Percentiles rank a stretch among this genome's conserved stretches.
Evolutionary conservation across 805 yeast species (phyloP).

Genomic region (Kodamaea sagamina): DNA sequence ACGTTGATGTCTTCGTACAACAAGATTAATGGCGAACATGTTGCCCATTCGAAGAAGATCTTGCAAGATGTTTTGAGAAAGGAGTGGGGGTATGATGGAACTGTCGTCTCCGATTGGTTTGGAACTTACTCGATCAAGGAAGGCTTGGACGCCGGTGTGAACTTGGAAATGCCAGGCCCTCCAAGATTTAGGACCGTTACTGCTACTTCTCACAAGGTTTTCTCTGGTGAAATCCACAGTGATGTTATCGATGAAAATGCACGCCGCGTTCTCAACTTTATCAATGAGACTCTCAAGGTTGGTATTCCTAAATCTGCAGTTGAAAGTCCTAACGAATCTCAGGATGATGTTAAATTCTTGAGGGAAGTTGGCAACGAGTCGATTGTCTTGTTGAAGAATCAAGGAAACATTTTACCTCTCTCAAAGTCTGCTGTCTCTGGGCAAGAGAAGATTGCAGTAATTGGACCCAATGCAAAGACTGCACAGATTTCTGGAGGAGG

Average conservation of each 20-base stretch:
- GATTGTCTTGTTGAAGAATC: conserved; percentile 59
- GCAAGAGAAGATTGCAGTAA: conserved; percentile 41
- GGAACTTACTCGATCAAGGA: conserved; percentile 53
- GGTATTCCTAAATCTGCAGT: conserved; percentile 43
- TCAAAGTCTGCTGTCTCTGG: conserved; percentile 12
- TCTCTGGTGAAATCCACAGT: conserved; percentile 40
- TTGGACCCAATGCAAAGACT: conserved; percentile 60
- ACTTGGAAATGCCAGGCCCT: conserved; percentile 70
- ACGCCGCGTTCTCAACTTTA: conserved; percentile 47
- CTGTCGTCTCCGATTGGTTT: conserved; percentile 64
- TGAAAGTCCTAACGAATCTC: conserved; percentile 44
- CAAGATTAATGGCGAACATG: conserved; percentile 62
- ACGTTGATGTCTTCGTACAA: conserved; percentile 65
- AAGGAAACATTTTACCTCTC: conserved; percentile 49
- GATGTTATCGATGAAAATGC: conserved; percentile 51
- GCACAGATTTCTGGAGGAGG: conserved; percentile 63
- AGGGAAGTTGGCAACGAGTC: conserved; percentile 43
- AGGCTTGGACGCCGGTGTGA: conserved; percentile 56
- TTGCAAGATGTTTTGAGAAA: conserved; percentile 49
- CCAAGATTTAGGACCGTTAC: conserved; percentile 46
- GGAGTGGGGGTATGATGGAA: conserved; percentile 61
- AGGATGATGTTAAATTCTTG: conserved; percentile 19
- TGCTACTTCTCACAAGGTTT: conserved; percentile 44
- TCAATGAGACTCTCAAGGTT: conserved; percentile 43
- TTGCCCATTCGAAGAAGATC: conserved; percentile 45